Conservation (phyloP, 805 yeast genomes). For the Maudiozyma turicensis region DNA sequence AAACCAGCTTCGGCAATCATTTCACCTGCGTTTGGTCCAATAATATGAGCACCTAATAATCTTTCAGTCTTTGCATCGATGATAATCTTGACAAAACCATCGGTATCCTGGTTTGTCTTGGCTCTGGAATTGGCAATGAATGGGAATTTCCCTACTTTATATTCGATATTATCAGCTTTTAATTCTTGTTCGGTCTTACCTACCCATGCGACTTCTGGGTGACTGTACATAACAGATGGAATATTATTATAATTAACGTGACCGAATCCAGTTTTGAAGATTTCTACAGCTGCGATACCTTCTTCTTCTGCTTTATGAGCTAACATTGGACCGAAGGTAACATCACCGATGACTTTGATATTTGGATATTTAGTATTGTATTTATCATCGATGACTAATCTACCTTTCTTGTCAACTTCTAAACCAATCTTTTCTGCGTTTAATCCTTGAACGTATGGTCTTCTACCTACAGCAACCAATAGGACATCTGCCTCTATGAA, state of each 20-base stretch:
- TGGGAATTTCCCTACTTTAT: constrained; percentile 96
- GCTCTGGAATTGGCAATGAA: constrained; percentile 99
- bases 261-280: constrained; percentile 86
- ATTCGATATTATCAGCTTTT: constrained; percentile 83
- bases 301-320: constrained; percentile 99
- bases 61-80: constrained; percentile 97
- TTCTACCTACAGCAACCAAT: constrained; percentile 96
- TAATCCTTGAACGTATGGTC: constrained; percentile 89
- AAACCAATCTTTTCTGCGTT: constrained; percentile 82
- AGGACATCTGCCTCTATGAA: constrained; percentile 81
- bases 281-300: constrained; percentile 97
- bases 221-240: constrained; percentile 98
- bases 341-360: constrained; percentile 97
- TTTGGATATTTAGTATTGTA: constrained; percentile 87
- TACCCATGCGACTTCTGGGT: constrained; percentile 99
- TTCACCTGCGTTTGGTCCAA: constrained; percentile 98
- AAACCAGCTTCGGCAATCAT: constrained; percentile 98
- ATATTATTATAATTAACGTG: constrained; percentile 97
- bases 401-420: constrained; percentile 85
- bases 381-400: constrained; percentile 89
- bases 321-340: constrained; percentile 96
- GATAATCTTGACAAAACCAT: constrained; percentile 91
- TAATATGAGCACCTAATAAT: constrained; percentile 90
- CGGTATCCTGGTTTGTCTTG: constrained; percentile 93
- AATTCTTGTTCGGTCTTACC: constrained; percentile 94